These are phyloP conservation scores for Diplodia sapinea DNA, from an alignment of 2,329 filamentous ascomycete species.

Conservation along the genomic window DNA sequence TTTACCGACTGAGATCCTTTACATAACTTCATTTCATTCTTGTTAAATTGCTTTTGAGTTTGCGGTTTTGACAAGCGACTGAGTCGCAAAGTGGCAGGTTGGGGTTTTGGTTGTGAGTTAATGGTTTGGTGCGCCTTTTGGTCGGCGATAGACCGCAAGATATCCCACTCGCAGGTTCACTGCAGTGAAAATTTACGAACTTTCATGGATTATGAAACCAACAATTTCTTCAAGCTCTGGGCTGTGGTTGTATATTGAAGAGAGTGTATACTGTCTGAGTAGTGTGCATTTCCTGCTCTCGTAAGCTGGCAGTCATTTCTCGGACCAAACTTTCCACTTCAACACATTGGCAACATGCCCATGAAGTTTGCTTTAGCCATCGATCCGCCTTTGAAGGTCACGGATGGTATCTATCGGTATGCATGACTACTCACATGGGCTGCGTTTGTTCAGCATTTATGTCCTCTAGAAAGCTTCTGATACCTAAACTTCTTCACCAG, in stretches of 20 bases:
- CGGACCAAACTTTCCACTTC: too few species aligned
- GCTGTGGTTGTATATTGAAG: neutral
- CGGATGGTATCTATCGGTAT: too few species aligned
- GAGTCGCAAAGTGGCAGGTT: constrained; percentile 17
- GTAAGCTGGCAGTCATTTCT: too few species aligned
- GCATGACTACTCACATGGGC: too few species aligned
- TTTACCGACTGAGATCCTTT: neutral
- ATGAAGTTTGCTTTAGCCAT: too few species aligned
- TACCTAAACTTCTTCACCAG: neutral
- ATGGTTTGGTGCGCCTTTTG: constrained; percentile 24
- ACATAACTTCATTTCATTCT: constrained; percentile 16
- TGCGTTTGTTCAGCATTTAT: neutral
- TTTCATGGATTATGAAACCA: constrained; percentile 15
- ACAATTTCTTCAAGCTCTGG: neutral
- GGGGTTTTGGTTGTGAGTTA: constrained; percentile 4
- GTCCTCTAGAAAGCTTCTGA: neutral
- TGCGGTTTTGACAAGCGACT: constrained; percentile 13
- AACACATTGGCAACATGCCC: too few species aligned
- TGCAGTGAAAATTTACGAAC: constrained; percentile 23
- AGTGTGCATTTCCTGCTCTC: too few species aligned
- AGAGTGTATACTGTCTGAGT: neutral
- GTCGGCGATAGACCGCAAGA: constrained; percentile 23
- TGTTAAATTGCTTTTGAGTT: neutral
- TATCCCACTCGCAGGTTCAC: constrained; percentile 21
- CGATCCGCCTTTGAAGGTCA: too few species aligned